A percentile compares a stretch with the other conserved stretches of the same genome.
phyloP scores from a whole-genome alignment of 2,329 filamentous ascomycete genomes.

The Lasiodiplodia gonubiensis region DNA sequence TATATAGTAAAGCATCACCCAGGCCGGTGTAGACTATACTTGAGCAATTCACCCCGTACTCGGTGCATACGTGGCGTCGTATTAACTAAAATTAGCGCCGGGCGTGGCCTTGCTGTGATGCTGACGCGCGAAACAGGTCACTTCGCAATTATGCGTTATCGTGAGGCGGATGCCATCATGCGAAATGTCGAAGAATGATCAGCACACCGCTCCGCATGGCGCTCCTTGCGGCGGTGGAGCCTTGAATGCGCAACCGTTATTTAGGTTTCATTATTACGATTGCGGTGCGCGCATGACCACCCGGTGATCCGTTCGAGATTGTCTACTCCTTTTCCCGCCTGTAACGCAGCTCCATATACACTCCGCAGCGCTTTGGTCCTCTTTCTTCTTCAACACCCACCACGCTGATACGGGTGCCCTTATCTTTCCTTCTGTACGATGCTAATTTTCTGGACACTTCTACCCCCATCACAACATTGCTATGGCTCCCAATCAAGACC shows the following conservation, averaged over 20 bases:
- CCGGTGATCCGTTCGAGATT: constrained; percentile 21
- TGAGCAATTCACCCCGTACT: constrained; percentile 1
- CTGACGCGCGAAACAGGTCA: constrained; percentile 16
- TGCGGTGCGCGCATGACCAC: background rate
- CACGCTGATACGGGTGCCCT: constrained; percentile 12
- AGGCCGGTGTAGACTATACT: constrained; percentile 1
- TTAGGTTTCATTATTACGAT: constrained; percentile 20
- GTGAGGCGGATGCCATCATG: constrained; percentile 1
- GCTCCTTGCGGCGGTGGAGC: constrained; percentile 14
- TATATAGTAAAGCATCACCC: constrained; percentile 21
- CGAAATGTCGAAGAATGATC: constrained; percentile 8
- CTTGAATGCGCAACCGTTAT: constrained; percentile 10
- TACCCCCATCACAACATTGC: constrained; percentile 11
- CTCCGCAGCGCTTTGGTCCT: constrained; percentile 20
- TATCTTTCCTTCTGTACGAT: constrained; percentile 7
- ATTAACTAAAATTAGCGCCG: constrained; percentile 6
- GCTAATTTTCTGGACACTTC: constrained; percentile 24
- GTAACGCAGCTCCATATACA: constrained; percentile 20
- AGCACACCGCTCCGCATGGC: background rate
- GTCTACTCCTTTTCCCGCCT: constrained; percentile 21
- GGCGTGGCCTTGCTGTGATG: background rate
- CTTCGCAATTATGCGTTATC: constrained; percentile 12
- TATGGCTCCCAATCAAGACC: constrained; percentile 17
- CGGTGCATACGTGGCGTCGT: background rate
- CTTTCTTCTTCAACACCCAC: constrained; percentile 8